Conservation (phyloP, 306 rosid genomes). For the Cucumis cinereus region DNA sequence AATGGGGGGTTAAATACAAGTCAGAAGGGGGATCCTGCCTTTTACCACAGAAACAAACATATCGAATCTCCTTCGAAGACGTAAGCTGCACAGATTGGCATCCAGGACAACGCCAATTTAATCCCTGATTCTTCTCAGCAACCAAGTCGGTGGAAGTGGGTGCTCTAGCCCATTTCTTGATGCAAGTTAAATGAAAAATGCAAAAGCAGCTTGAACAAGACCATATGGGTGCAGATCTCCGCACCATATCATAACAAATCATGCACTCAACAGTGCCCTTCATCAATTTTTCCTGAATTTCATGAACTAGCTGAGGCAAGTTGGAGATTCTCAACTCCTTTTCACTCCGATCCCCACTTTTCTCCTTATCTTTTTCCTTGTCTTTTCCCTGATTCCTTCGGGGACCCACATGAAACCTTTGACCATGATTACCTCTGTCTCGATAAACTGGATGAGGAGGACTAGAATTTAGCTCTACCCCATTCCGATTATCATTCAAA, state of each 20-base stretch:
- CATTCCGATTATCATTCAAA: not conserved
- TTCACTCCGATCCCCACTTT: slow-evolving; percentile 24
- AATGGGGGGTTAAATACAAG: slow-evolving; percentile 84
- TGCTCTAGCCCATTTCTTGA: slow-evolving; percentile 87
- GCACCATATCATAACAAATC: slow-evolving; percentile 85
- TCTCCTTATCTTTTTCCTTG: slow-evolving; percentile 28
- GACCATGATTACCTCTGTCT: slow-evolving; percentile 19
- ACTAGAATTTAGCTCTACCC: not conserved
- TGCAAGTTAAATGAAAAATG: slow-evolving; percentile 73
- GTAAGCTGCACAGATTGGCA: slow-evolving; percentile 79
- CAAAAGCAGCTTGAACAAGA: slow-evolving; percentile 83
- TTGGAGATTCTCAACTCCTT: slow-evolving; percentile 26
- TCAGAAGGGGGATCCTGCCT: slow-evolving; percentile 87
- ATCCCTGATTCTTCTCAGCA: slow-evolving; percentile 63
- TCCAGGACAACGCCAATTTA: slow-evolving; percentile 98
- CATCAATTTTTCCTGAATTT: slow-evolving; percentile 77
- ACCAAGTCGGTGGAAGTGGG: slow-evolving; percentile 67
- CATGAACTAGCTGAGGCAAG: slow-evolving; percentile 80
- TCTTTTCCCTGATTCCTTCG: slow-evolving; percentile 19
- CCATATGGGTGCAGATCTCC: slow-evolving; percentile 81
- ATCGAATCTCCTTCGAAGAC: slow-evolving; percentile 62
- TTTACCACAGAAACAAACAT: slow-evolving; percentile 77
- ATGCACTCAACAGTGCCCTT: slow-evolving; percentile 72
- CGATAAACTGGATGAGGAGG: not conserved
- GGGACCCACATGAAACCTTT: slow-evolving; percentile 16